These are phyloP conservation scores for Coemansia sp. DNA, from an alignment of 192 early-diverging fungal species.

Conservation along the genomic window DNA sequence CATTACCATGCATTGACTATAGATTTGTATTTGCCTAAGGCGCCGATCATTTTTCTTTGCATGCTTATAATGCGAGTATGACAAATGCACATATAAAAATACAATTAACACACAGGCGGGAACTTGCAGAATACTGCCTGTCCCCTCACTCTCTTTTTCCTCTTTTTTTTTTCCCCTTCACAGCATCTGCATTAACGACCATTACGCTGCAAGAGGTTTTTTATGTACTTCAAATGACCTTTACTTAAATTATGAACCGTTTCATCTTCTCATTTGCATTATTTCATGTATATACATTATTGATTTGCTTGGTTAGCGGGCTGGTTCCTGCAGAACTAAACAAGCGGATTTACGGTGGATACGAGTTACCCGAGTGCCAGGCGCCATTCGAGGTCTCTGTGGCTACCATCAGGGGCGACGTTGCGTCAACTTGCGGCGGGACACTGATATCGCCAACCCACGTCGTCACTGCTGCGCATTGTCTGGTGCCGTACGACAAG, in stretches of 20 bases:
- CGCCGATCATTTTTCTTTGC: too few species aligned
- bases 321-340: slow-evolving; percentile 1
- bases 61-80: too few species aligned
- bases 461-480: slow-evolving; percentile 25
- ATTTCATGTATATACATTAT: background rate
- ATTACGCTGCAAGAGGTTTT: background rate
- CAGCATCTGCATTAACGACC: background rate
- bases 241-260: background rate
- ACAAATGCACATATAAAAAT: too few species aligned
- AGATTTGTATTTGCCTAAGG: too few species aligned
- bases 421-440: slow-evolving; percentile 12
- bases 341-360: slow-evolving; percentile 20
- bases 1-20: too few species aligned
- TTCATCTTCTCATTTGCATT: background rate
- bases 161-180: background rate
- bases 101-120: too few species aligned
- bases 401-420: background rate
- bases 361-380: background rate
- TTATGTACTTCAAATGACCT: background rate
- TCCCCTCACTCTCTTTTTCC: too few species aligned
- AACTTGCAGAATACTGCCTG: too few species aligned
- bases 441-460: slow-evolving; percentile 17
- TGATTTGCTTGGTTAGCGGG: background rate
- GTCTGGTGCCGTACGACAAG: slow-evolving; percentile 8
- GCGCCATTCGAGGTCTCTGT: slow-evolving; percentile 12